phyloP scores from a whole-genome alignment of 2,329 filamentous ascomycete species.

The Drechslerella stenobrocha region DNA sequence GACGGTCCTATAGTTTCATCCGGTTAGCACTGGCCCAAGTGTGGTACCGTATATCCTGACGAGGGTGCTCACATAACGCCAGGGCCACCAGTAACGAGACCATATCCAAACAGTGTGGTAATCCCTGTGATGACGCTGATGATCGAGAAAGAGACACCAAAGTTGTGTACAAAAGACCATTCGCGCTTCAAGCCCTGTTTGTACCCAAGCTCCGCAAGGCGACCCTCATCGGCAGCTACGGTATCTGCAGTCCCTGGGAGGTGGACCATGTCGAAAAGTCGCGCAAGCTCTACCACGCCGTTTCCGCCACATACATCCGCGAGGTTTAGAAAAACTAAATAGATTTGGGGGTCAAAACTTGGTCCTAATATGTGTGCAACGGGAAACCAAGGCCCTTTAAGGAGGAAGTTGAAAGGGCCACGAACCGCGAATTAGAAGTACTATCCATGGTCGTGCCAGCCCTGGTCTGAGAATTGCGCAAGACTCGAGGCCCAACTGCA shows the following conservation, averaged over 20 bases:
- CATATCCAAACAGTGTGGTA: constrained; percentile 64
- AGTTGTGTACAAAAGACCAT: constrained; percentile 65
- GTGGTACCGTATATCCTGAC: not conserved
- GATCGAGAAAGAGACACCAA: constrained; percentile 66
- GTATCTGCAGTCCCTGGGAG: constrained; percentile 23
- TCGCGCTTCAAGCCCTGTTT: constrained; percentile 64
- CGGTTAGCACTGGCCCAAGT: constrained; percentile 11
- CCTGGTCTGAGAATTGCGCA: constrained; percentile 16
- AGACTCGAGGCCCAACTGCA: constrained; percentile 10
- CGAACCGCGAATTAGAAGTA: constrained; percentile 8
- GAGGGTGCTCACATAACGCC: constrained; percentile 53
- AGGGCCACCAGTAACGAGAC: constrained; percentile 62
- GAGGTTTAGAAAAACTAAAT: not conserved
- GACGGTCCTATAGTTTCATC: constrained; percentile 49
- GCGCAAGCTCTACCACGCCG: constrained; percentile 15
- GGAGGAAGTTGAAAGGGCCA: not conserved
- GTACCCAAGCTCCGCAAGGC: constrained; percentile 64
- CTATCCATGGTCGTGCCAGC: too few relatives aligned
- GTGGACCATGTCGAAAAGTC: constrained; percentile 28
- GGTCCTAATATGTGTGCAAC: constrained; percentile 13
- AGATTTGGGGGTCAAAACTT: constrained; percentile 4
- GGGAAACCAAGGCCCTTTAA: constrained; percentile 29
- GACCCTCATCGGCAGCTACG: constrained; percentile 59
- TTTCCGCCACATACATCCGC: constrained; percentile 11
- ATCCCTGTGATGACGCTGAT: constrained; percentile 66